Conservation (phyloP, 169 alveolate species). For the Eimeria tenella region DNA sequence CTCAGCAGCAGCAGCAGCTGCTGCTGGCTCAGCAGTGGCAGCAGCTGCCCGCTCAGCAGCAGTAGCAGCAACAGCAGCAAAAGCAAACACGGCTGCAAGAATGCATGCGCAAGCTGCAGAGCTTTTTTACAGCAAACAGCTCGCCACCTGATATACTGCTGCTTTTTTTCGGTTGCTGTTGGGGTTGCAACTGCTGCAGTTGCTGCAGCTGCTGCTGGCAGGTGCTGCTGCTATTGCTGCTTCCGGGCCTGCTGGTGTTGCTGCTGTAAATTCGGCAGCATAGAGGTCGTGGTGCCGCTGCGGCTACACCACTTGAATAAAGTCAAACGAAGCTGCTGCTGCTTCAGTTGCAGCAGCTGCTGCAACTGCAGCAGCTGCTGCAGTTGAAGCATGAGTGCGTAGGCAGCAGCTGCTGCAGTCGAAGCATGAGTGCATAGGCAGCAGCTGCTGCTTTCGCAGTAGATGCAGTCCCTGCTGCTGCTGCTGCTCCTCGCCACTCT, state of each 20-base stretch:
- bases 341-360: background rate
- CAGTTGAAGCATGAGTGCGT: background rate
- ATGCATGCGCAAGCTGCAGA: background rate
- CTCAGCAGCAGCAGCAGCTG: background rate
- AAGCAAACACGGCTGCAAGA: too few relatives aligned
- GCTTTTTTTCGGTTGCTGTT: background rate
- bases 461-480: background rate
- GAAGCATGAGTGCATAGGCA: background rate
- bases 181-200: background rate
- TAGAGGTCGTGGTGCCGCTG: too few relatives aligned
- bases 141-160: background rate
- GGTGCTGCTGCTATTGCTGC: background rate
- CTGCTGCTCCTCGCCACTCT: background rate
- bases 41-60: background rate
- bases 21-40: background rate
- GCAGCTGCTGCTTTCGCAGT: background rate
- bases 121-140: background rate
- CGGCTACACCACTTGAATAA: too few relatives aligned
- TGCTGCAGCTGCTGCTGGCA: constrained; percentile 18
- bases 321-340: background rate
- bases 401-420: background rate
- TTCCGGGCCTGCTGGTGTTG: background rate
- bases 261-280: background rate
- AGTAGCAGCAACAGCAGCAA: constrained; percentile 16
- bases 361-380: constrained; percentile 24